A percentile compares a stretch with the other conserved stretches of the same genome.
These are phyloP conservation scores for Neltuma alba DNA, from an alignment of 306 rosid species.

Conservation along the genomic window DNA sequence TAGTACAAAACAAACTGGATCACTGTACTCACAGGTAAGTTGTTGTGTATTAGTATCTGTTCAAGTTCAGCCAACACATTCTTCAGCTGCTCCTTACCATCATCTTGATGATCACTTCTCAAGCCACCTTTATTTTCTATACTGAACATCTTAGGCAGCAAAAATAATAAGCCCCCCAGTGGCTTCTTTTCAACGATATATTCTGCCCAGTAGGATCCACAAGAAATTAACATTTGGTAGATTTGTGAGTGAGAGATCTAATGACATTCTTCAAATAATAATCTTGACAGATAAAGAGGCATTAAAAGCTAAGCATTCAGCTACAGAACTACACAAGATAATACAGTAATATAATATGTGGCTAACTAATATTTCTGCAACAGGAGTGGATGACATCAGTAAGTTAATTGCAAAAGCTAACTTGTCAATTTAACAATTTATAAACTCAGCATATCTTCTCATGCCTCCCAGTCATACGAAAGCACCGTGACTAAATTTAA, in stretches of 20 bases:
- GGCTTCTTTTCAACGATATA: constrained; percentile 79
- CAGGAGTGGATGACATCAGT: neutral
- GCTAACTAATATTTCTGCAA: constrained; percentile 19
- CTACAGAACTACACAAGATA: neutral
- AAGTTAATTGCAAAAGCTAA: constrained; percentile 5
- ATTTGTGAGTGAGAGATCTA: constrained; percentile 5
- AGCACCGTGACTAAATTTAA: neutral
- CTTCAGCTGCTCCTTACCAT: constrained; percentile 50
- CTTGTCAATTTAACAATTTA: neutral
- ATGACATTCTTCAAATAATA: constrained; percentile 27
- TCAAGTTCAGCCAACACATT: constrained; percentile 68
- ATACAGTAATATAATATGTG: neutral
- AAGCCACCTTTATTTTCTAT: constrained; percentile 46
- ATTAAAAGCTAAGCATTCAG: constrained; percentile 21
- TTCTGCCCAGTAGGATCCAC: constrained; percentile 61
- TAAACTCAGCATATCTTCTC: neutral
- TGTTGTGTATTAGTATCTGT: constrained; percentile 75
- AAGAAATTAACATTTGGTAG: constrained; percentile 28
- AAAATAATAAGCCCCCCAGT: constrained; percentile 83
- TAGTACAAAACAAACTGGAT: constrained; percentile 10
- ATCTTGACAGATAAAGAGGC: constrained; percentile 14
- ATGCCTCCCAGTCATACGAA: neutral
- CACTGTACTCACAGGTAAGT: constrained; percentile 82
- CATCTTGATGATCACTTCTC: constrained; percentile 44
- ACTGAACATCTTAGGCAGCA: constrained; percentile 78